Base-by-base conservation (phyloP, 1,139 yeast species). In the Diutina sp. region DNA sequence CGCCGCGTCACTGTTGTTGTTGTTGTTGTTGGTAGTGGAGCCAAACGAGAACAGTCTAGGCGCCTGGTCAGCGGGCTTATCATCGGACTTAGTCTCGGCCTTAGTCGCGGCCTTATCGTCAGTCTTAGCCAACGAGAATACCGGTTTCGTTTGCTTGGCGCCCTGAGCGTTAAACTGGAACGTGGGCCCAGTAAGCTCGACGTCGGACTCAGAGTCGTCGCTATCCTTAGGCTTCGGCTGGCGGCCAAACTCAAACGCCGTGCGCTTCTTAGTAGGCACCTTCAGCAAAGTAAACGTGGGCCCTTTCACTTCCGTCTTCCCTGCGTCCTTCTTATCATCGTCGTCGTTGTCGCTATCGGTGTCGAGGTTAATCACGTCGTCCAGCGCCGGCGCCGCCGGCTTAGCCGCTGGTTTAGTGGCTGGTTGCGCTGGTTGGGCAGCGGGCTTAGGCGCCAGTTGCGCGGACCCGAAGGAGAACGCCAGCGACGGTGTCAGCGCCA, bases 211-310 rank as follows among this genome's bases (percentile, higher is more conserved):
- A 9, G 81, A 76, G 50, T 79, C 81, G 16, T 78, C 71, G 54
- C 75, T 82, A 2, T 74, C 67, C 55, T 69, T 73, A 55, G 71
- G 71, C 48, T 69, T 66, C 38, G 80, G 76, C 8, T 75, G 74
- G 58, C 53, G 41, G 29, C 32, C 32, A 14, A 76, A 82, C 11
- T 83, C 70, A 65, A 88, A 87, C 1, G 84, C 85, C 1, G 87
- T 77, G 56, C 76, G 76, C 55, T 79, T 79, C 1, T 81, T 73
- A 1, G 80, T 78, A 51, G 90, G 88, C 55, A 78, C 76, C 12
- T 74, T 62, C 7, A 67, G 65, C 55, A 86, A 63, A 1, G 82
- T 78, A 67, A 87, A 87, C 53, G 70, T 68, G 12, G 95, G 95
- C 0, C 95, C 95, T 64, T 85, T 78, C 18, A 74, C 75, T 63